Base-by-base conservation (phyloP, 805 yeast species). In the Babjeviella inositovora region DNA sequence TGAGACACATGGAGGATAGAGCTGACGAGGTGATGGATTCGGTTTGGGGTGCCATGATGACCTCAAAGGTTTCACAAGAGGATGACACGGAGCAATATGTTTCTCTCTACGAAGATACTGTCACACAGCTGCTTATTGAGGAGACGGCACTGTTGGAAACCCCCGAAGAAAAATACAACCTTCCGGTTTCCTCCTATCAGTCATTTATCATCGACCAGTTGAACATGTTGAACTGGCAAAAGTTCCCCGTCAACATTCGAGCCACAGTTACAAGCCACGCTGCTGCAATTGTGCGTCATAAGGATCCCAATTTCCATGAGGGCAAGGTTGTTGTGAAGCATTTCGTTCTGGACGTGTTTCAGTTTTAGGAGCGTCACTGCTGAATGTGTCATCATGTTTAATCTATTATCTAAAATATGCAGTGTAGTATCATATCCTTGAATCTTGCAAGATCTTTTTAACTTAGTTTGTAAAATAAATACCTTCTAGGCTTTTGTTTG, bases 191-290 rank as follows among this genome's bases (percentile, higher is more conserved):
- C n/a, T n/a, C n/a, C n/a, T n/a, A n/a, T n/a, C n/a, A n/a, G n/a
- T n/a, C n/a, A n/a, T n/a, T n/a, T n/a, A 75, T 77, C 19, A 57
- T 76, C 15, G 46, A 46, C 14, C 55, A 59, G 24, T 56, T 81
- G 39, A 80, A 80, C 42, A 33, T 44, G 4, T 41, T 79, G 4
- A 37, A 49, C 2, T 82, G 93, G 93, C 43, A 50, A 20, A 81
- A 79, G 39, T 73, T 46, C 33, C 85, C 90, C 0, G 58, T 81
- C 14, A 60, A 72, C 28, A 74, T 81, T 28, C 58, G 72, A 18
- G 50, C 62, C 15, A 71, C 87, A 5, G 57, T 57, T 23, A 63
- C 70, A 20, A 64, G 92, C 1, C 94, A 81, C 38, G 81, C 92
- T 2, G 92, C 90, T 2, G 72, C 81, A 2, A 76, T 81, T 28